These are phyloP conservation scores for Wickerhamia fluorescens DNA, from an alignment of 805 yeast species.

Conservation along the genomic window DNA sequence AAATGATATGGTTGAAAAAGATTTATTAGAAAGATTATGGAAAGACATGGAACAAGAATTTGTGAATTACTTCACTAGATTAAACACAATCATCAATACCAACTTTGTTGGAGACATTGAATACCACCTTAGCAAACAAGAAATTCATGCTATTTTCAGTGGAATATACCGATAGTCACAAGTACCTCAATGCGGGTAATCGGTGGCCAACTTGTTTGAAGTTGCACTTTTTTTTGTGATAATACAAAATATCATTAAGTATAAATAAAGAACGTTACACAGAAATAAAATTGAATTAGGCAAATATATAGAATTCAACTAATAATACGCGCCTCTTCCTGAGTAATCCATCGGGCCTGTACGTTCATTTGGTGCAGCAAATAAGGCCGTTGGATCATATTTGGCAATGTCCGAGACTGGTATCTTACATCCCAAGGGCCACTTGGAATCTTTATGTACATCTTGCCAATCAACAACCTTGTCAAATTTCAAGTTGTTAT, in stretches of 20 bases:
- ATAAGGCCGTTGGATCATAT: conserved; percentile 15
- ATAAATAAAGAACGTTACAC: no score
- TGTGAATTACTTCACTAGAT: conserved; percentile 45
- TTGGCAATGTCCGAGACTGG: conserved; percentile 23
- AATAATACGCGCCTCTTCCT: conserved; percentile 7
- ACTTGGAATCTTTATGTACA: conserved; percentile 30
- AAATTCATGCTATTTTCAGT: conserved; percentile 49
- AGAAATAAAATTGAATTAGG: no score
- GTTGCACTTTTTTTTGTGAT: not conserved
- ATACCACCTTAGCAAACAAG: conserved; percentile 45
- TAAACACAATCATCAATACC: conserved; percentile 45
- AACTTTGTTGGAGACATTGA: conserved; percentile 51
- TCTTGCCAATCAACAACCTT: conserved; percentile 28
- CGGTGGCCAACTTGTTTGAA: no score
- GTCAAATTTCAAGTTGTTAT: conserved; percentile 31
- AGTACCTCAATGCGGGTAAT: no score
- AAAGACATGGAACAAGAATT: conserved; percentile 59
- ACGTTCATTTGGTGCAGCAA: no score
- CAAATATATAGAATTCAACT: not conserved
- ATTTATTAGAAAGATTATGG: conserved; percentile 61
- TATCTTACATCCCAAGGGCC: conserved; percentile 35
- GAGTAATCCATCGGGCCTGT: conserved; percentile 2
- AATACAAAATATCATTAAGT: no score
- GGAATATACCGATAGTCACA: conserved; percentile 11
- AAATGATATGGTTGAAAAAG: conserved; percentile 41